These are phyloP conservation scores for Mimosa pudica DNA, from an alignment of 306 rosid genomes.

Conservation along the genomic window DNA sequence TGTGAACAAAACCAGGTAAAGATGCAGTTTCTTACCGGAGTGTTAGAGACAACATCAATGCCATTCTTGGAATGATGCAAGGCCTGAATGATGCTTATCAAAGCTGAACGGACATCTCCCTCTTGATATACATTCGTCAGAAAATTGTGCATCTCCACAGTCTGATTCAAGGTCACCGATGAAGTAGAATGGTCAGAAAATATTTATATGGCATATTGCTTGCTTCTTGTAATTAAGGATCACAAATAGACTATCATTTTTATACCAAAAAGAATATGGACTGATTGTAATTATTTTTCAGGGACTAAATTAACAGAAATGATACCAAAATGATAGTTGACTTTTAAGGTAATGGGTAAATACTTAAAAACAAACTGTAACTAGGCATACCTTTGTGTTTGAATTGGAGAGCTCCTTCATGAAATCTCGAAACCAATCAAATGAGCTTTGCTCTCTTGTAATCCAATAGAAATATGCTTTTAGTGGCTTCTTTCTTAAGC, in stretches of 20 bases:
- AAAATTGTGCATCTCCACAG: slow-evolving; percentile 81
- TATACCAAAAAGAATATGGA: background rate
- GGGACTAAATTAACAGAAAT: background rate
- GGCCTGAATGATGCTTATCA: slow-evolving; percentile 69
- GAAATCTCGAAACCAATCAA: slow-evolving; percentile 88
- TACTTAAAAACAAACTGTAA: slow-evolving; percentile 2
- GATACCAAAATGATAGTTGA: background rate
- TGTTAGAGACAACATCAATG: slow-evolving; percentile 64
- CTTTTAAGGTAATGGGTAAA: background rate
- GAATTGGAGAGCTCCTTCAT: slow-evolving; percentile 64
- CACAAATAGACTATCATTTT: background rate
- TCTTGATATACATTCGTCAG: slow-evolving; percentile 72
- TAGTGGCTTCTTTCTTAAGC: slow-evolving; percentile 55
- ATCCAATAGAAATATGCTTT: slow-evolving; percentile 89
- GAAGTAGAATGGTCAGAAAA: slow-evolving; percentile 38
- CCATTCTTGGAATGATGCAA: slow-evolving; percentile 71
- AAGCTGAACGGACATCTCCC: slow-evolving; percentile 73
- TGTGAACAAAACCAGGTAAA: slow-evolving; percentile 26
- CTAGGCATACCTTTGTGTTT: slow-evolving; percentile 56
- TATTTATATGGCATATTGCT: slow-evolving; percentile 23
- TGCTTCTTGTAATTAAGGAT: background rate
- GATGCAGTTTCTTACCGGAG: slow-evolving; percentile 58
- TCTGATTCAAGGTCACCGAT: slow-evolving; percentile 45
- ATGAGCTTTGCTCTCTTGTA: slow-evolving; percentile 87
- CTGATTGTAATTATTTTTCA: background rate